Evolutionary conservation across 139 green algal species (phyloP), one percentile per base, ranked within the genome.

Genomic region (Chlorella sp.): DNA sequence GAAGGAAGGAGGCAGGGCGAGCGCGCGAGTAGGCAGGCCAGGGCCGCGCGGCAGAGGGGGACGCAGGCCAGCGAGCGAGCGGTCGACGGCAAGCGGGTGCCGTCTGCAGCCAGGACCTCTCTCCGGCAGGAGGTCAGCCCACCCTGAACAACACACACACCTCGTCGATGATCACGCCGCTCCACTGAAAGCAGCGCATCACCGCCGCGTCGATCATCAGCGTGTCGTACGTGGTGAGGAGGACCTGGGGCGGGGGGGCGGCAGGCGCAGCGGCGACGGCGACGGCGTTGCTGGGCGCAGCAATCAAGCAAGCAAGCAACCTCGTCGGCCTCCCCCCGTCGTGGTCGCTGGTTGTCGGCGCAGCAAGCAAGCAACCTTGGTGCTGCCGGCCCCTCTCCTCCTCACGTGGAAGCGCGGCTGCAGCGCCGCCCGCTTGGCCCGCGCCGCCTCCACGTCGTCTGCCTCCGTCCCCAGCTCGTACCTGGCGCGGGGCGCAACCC

Each of bases 331-430:
- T n/a, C n/a, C n/a, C n/a, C n/a, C n/a, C n/a, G n/a, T n/a, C n/a
- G n/a, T n/a, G n/a, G n/a, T n/a, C n/a, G n/a, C n/a, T n/a, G n/a
- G n/a, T n/a, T n/a, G n/a, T n/a, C n/a, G n/a, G n/a, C n/a, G n/a
- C n/a, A n/a, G n/a, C n/a, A n/a, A n/a, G n/a, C n/a, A n/a, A n/a
- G n/a, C n/a, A n/a, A n/a, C n/a, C n/a, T n/a, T n/a, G n/a, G n/a
- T n/a, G n/a, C n/a, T n/a, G n/a, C n/a, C n/a, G n/a, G n/a, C n/a
- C n/a, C n/a, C n/a, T n/a, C n/a, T n/a, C n/a, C n/a, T n/a, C 72
- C 71, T 71, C 35, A 78, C 61, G 45, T 77, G 76, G 67, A 81
- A 81, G 46, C 76, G 77, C n/a, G 77, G 69, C 50, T 67, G 48
- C 15, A 82, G 62, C 11, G 35, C 7, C 3, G 38, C 50, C 27